Conservation (phyloP, 257 asterid genomes). For the Lycium barbarum region DNA sequence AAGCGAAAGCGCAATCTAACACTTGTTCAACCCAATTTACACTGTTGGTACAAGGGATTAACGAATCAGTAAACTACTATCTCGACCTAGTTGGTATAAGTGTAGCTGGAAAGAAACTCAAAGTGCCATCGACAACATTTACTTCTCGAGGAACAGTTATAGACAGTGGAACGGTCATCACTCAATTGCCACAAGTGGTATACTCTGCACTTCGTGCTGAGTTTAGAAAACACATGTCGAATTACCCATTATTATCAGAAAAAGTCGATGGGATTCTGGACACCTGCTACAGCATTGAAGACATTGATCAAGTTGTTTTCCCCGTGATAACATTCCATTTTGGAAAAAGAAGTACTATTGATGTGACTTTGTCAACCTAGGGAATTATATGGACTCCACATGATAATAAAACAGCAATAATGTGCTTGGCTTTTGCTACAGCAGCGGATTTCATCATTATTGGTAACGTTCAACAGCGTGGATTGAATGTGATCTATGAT, state of each 20-base stretch:
- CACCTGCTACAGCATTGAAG: conserved; percentile 9
- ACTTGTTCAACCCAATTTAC: background rate
- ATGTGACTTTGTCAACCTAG: background rate
- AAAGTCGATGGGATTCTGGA: background rate
- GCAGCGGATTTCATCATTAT: conserved; percentile 12
- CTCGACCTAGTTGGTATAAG: background rate
- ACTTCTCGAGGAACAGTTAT: background rate
- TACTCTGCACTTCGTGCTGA: background rate
- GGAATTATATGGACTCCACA: background rate
- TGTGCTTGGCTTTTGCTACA: conserved; percentile 26
- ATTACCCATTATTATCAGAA: background rate
- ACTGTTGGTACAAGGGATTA: background rate
- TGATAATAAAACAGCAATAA: background rate
- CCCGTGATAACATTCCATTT: conserved; percentile 23
- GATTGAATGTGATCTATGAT: conserved; percentile 23
- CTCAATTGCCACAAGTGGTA: background rate
- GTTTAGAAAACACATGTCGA: conserved; percentile 12
- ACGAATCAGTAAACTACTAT: background rate
- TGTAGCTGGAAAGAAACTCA: background rate
- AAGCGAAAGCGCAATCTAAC: background rate
- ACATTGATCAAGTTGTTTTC: background rate
- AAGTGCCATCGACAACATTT: background rate
- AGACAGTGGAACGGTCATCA: conserved; percentile 29
- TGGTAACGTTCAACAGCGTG: conserved; percentile 23
- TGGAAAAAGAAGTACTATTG: background rate